Evolutionary conservation across 495 filamentous ascomycete genomes (phyloP).

Genomic region (Penicillium robsamsonii): DNA sequence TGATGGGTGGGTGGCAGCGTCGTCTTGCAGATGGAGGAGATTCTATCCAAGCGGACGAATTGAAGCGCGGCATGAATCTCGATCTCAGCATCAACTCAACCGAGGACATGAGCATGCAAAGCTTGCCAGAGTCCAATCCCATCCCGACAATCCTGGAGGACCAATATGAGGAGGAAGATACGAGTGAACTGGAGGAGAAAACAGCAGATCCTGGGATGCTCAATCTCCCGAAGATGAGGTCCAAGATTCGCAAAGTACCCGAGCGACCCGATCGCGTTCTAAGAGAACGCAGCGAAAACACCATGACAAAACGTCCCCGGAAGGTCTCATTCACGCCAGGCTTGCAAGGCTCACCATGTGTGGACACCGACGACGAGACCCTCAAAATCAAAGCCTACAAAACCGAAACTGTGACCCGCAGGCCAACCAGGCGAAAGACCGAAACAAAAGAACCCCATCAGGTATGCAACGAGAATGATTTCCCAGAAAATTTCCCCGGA

Average conservation of each 20-base stretch:
- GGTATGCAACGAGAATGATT: constrained; percentile 29
- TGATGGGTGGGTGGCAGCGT: constrained; percentile 93
- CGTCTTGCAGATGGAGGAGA: constrained; percentile 76
- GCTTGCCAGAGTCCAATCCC: constrained; percentile 37
- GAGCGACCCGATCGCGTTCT: constrained; percentile 37
- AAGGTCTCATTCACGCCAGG: constrained; percentile 48
- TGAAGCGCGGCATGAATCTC: constrained; percentile 71
- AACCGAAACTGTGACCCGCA: constrained; percentile 35
- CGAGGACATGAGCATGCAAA: constrained; percentile 39
- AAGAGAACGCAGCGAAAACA: constrained; percentile 46
- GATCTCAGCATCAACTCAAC: constrained; percentile 57
- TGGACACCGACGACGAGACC: constrained; percentile 35
- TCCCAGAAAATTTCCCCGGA: background rate
- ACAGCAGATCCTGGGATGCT: constrained; percentile 28
- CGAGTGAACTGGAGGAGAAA: constrained; percentile 30
- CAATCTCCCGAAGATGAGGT: constrained; percentile 11
- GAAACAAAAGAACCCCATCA: constrained; percentile 32
- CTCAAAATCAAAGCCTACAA: constrained; percentile 39
- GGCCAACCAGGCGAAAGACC: constrained; percentile 33
- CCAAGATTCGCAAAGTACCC: constrained; percentile 26
- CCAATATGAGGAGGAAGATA: constrained; percentile 49
- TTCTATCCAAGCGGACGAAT: constrained; percentile 77
- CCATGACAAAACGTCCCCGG: constrained; percentile 33
- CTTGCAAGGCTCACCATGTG: constrained; percentile 36
- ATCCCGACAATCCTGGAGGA: constrained; percentile 54